A percentile compares a stretch with the other conserved stretches of the same genome.
Conservation (phyloP, 305 asterid genomes). For the Withania somnifera region DNA sequence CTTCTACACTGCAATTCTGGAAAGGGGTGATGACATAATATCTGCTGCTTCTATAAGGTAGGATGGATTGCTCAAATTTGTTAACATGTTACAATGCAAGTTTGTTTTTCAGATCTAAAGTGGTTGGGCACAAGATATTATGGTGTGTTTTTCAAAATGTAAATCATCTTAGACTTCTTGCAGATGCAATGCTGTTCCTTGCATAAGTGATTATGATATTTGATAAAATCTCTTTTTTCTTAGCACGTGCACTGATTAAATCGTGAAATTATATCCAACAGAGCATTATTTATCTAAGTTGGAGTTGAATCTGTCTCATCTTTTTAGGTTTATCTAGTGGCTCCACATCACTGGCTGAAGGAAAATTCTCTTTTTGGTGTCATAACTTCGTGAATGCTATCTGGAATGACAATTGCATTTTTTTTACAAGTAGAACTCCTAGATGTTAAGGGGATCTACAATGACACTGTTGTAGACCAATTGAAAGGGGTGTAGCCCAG, state of each 20-base stretch:
- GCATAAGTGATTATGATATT: not conserved
- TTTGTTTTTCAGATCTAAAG: not conserved
- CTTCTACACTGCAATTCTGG: constrained; percentile 76
- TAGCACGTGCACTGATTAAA: not conserved
- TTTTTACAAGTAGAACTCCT: not conserved
- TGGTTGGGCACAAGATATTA: not conserved
- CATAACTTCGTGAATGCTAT: not conserved
- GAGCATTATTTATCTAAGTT: not conserved
- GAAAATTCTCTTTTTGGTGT: not conserved
- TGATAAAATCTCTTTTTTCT: not conserved
- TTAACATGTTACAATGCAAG: not conserved
- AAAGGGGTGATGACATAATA: constrained; percentile 82
- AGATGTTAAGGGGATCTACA: not conserved
- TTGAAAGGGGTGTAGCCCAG: too few species aligned
- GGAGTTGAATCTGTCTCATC: not conserved
- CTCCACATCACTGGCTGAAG: not conserved
- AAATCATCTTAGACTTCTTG: not conserved
- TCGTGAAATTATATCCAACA: not conserved
- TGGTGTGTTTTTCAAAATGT: not conserved
- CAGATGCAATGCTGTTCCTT: not conserved
- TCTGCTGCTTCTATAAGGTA: constrained; percentile 91
- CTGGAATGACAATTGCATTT: not conserved
- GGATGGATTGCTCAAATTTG: not conserved
- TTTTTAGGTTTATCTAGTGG: not conserved
- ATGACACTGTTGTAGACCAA: too few species aligned